Conservation (phyloP, 2,329 filamentous ascomycete genomes). For the Cryphonectria japonica region DNA sequence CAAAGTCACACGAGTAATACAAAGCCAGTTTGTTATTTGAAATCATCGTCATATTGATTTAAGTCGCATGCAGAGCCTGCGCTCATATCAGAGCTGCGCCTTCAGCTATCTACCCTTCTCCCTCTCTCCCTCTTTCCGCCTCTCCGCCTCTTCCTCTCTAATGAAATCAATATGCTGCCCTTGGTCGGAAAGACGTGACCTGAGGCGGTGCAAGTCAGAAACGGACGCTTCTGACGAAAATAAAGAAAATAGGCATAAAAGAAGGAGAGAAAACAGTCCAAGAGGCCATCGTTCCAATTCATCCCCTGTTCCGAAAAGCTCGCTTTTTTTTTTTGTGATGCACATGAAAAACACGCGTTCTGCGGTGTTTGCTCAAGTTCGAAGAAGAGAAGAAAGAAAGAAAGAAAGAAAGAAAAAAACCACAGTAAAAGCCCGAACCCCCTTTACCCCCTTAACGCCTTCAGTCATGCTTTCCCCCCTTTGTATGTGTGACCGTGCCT, state of each 20-base stretch:
- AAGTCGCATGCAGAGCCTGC: conserved; percentile 4
- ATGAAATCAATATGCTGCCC: neutral
- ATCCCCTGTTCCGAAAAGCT: neutral
- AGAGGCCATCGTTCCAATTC: neutral
- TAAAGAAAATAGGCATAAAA: neutral
- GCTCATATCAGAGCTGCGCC: neutral
- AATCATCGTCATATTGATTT: conserved; percentile 20
- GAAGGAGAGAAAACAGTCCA: neutral
- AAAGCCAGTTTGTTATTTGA: neutral
- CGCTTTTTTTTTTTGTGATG: neutral
- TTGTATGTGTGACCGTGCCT: neutral
- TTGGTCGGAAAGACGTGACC: neutral
- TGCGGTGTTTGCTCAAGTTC: conserved; percentile 15
- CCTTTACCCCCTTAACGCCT: neutral
- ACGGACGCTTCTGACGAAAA: neutral
- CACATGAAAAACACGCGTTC: neutral
- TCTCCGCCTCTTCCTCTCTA: conserved; percentile 6
- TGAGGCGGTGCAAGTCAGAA: conserved; percentile 12
- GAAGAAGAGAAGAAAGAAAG: neutral
- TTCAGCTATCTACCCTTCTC: conserved; percentile 7
- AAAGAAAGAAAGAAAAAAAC: neutral
- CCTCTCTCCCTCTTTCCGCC: neutral
- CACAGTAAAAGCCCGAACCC: neutral
- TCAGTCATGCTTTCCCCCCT: neutral
- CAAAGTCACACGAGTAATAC: conserved; percentile 4